A percentile compares a stretch with the other conserved stretches of the same genome.
Evolutionary conservation across 108 stramenopile species (phyloP).

Genomic region (Cyclotella baltica): DNA sequence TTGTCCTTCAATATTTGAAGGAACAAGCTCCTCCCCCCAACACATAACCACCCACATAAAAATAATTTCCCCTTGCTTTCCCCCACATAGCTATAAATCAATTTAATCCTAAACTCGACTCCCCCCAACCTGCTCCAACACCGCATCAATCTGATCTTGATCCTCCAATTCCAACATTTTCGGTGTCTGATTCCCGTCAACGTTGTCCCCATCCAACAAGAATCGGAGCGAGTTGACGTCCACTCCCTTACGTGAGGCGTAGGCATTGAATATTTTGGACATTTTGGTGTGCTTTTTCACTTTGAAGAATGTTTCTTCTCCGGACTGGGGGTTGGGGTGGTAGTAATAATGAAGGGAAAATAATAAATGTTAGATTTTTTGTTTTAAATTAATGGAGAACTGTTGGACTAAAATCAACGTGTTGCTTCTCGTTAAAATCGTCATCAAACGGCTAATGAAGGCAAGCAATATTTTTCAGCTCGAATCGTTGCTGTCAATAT

Average conservation of each 20-base stretch:
- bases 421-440: background rate
- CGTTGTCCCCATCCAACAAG: constrained; percentile 79
- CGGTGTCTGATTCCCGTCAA: constrained; percentile 63
- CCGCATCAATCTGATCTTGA: constrained; percentile 88
- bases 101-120: background rate
- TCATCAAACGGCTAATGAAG: no score
- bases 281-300: constrained; percentile 84
- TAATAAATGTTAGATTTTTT: background rate
- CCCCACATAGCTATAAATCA: background rate
- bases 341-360: background rate
- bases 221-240: constrained; percentile 66
- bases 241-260: constrained; percentile 78
- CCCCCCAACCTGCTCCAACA: constrained; percentile 61
- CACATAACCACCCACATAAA: background rate
- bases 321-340: constrained; percentile 41
- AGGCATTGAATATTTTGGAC: constrained; percentile 76
- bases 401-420: background rate
- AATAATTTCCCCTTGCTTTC: background rate
- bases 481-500: no score
- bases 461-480: no score
- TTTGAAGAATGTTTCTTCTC: constrained; percentile 86
- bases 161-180: constrained; percentile 80
- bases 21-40: no score
- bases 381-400: background rate
- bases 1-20: no score